These are phyloP conservation scores for Cladorrhinum sp. DNA, from an alignment of 2,329 filamentous ascomycete species.

Conservation along the genomic window DNA sequence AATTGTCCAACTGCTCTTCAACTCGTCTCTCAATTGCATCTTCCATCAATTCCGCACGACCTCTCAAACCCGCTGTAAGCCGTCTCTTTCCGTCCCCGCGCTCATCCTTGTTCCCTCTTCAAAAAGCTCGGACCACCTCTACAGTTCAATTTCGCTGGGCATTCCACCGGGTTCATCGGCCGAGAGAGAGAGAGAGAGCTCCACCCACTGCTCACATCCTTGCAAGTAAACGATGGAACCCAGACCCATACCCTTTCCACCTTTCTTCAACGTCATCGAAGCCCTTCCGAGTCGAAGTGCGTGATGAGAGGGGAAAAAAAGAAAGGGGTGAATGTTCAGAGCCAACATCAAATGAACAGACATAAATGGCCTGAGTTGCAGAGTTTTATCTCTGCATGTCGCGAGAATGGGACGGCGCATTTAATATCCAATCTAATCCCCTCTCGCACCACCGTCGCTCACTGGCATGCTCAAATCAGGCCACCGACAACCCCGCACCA, in stretches of 20 bases:
- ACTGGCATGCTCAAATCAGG: neutral
- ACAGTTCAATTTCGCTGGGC: neutral
- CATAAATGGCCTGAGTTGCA: neutral
- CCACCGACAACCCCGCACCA: neutral
- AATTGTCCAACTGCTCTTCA: no score
- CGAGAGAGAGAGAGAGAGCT: neutral
- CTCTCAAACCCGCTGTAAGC: conserved; percentile 22
- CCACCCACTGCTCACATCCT: neutral
- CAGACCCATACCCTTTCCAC: neutral
- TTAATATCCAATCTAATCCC: neutral
- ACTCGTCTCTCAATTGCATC: no score
- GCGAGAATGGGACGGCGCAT: neutral
- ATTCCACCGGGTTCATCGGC: no score
- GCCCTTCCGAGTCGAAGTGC: neutral
- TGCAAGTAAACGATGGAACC: neutral
- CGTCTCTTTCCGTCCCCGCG: conserved; percentile 19
- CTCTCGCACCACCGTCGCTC: neutral
- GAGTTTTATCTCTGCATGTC: neutral
- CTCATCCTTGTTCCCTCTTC: neutral
- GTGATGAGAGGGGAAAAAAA: neutral
- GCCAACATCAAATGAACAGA: no score
- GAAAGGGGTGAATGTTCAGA: neutral
- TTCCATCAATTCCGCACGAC: conserved; percentile 20
- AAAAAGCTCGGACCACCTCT: neutral
- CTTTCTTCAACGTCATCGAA: neutral